A percentile compares a stretch with the other conserved stretches of the same genome.
Evolutionary conservation across 83 land plant genomes (phyloP).

Genomic region (Thuja plicata): DNA sequence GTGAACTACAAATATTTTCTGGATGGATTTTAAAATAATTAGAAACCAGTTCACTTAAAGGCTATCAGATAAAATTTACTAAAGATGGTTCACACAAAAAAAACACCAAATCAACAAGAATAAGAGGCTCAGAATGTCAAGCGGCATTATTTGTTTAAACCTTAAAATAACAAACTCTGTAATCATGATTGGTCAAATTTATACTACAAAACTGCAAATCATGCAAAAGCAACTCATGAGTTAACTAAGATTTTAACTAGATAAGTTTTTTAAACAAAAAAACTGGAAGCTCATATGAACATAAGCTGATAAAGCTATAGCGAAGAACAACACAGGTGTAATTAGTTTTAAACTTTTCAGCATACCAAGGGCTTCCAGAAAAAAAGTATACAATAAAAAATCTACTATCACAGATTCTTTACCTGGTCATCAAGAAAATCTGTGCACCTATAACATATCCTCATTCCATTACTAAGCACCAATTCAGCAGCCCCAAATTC

Average conservation of each 20-base stretch:
- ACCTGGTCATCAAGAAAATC: constrained; percentile 99
- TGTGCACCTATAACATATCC: constrained; percentile 88
- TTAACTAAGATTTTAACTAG: neutral
- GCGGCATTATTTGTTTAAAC: neutral
- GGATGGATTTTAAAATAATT: neutral
- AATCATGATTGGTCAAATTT: neutral
- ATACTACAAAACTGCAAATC: neutral
- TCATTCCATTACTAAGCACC: constrained; percentile 88
- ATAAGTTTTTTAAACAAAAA: neutral
- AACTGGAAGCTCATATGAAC: neutral
- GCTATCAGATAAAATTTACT: neutral
- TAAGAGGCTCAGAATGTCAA: neutral
- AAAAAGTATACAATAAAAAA: constrained; percentile 5
- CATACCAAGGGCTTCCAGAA: neutral
- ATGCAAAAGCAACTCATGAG: neutral
- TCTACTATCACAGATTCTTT: neutral
- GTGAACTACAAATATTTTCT: neutral
- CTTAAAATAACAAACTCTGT: neutral
- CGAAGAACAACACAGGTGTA: neutral
- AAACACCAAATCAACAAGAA: neutral
- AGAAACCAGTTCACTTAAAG: neutral
- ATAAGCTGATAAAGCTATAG: neutral
- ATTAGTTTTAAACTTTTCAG: neutral
- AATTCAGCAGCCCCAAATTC: constrained; percentile 84
- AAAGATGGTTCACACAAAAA: neutral